Conservation (phyloP, 495 filamentous ascomycete species). For the Pseudomonodictys pantanalensis region DNA sequence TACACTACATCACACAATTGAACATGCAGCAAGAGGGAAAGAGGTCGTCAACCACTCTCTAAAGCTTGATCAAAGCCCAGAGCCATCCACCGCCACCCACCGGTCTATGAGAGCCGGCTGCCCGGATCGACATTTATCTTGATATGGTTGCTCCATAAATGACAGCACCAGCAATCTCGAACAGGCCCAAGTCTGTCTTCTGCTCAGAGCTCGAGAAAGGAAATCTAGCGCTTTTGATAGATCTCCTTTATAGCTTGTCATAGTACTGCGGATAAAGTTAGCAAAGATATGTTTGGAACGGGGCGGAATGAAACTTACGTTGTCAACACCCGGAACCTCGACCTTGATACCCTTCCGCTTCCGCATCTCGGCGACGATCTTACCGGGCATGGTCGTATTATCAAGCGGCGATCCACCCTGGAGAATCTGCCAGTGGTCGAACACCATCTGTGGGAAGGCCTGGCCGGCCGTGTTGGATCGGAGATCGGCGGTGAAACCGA, state of each 20-base stretch:
- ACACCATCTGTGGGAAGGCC: slow-evolving; percentile 97
- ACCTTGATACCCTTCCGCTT: slow-evolving; percentile 99
- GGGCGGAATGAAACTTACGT: slow-evolving; percentile 66
- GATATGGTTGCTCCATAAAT: slow-evolving; percentile 20
- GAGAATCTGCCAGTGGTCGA: slow-evolving; percentile 96
- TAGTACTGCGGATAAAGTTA: slow-evolving; percentile 78
- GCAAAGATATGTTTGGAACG: slow-evolving; percentile 31
- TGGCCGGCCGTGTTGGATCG: slow-evolving; percentile 89
- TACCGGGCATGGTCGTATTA: slow-evolving; percentile 75
- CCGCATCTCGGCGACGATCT: slow-evolving; percentile 82
- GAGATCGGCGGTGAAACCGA: slow-evolving; percentile 98
- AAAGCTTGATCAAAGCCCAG: background rate
- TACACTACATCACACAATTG: slow-evolving; percentile 31
- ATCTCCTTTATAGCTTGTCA: slow-evolving; percentile 82
- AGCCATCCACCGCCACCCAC: no score
- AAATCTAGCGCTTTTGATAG: slow-evolving; percentile 36
- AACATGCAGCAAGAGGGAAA: slow-evolving; percentile 31
- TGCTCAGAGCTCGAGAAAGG: slow-evolving; percentile 24
- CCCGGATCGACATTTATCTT: slow-evolving; percentile 24
- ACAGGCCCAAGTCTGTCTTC: slow-evolving; percentile 22
- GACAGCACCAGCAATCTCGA: slow-evolving; percentile 18
- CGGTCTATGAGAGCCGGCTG: slow-evolving; percentile 14
- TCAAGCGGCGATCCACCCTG: slow-evolving; percentile 94
- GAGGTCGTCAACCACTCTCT: slow-evolving; percentile 20
- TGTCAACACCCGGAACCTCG: slow-evolving; percentile 81